A percentile compares a stretch with the other conserved stretches of the same genome.
These are phyloP conservation scores for Colletotrichum melonis DNA, from an alignment of 2,329 filamentous ascomycete species.

Conservation along the genomic window DNA sequence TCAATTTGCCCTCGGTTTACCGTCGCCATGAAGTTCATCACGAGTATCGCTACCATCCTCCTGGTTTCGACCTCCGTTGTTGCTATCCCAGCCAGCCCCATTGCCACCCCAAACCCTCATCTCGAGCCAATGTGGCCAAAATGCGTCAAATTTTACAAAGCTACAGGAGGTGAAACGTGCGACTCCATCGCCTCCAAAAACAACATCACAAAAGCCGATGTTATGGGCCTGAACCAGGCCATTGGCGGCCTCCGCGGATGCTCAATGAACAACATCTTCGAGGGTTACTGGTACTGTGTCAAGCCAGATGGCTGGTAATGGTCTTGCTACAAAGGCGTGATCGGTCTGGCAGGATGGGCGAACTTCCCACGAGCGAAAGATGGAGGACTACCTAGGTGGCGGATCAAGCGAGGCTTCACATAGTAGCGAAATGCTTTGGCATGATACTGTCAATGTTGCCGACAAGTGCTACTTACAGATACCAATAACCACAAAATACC, in stretches of 20 bases:
- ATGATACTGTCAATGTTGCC: neutral
- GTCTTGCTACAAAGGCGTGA: accelerated
- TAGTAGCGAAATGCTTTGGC: neutral
- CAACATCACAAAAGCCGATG: slow-evolving; percentile 41
- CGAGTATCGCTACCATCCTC: neutral
- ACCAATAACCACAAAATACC: neutral
- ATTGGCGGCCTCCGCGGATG: slow-evolving; percentile 14
- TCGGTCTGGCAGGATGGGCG: neutral
- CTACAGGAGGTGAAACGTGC: slow-evolving; percentile 19
- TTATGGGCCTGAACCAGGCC: slow-evolving; percentile 40
- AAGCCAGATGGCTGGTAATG: slow-evolving; percentile 12
- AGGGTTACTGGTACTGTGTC: slow-evolving; percentile 39
- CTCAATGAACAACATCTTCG: slow-evolving; percentile 3
- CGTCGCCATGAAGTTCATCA: neutral
- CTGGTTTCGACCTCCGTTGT: neutral
- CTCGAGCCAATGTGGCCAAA: slow-evolving; percentile 3
- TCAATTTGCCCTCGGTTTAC: neutral
- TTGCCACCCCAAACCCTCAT: neutral
- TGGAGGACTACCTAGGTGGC: neutral
- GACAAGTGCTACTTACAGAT: neutral
- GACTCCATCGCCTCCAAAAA: slow-evolving; percentile 41
- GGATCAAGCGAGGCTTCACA: neutral
- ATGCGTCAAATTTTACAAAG: slow-evolving; percentile 16
- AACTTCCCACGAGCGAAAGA: neutral
- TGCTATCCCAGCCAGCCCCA: neutral